Percentiles rank a stretch among this genome's conserved stretches.
Evolutionary conservation across 352 stramenopile species (phyloP).

Genomic region (Pseudoperonospora humuli): DNA sequence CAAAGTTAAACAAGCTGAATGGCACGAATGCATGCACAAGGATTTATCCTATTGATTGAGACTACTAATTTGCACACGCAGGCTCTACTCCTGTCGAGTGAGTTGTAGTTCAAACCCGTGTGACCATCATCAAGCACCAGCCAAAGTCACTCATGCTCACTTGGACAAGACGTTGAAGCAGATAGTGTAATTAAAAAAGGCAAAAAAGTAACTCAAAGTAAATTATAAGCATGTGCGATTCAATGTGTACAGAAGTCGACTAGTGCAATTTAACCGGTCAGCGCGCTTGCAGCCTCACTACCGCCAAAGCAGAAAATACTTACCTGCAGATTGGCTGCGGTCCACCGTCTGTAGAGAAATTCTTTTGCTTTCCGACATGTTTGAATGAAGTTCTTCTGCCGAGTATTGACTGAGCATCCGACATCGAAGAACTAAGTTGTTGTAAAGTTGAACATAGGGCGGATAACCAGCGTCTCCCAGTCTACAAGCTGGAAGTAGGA

Average conservation of each 20-base stretch:
- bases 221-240: conserved; percentile 22
- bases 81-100: too few relatives aligned
- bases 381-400: conserved; percentile 9
- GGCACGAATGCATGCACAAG: too few relatives aligned
- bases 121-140: too few relatives aligned
- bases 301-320: conserved; percentile 10
- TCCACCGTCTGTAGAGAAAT: conserved; percentile 2
- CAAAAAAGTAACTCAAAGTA: conserved; percentile 6
- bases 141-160: too few relatives aligned
- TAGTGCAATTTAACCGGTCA: conserved; percentile 1
- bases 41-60: too few relatives aligned
- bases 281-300: conserved; percentile 9
- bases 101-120: too few relatives aligned
- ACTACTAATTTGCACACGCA: too few relatives aligned
- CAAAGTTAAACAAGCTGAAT: too few relatives aligned
- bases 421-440: conserved; percentile 13
- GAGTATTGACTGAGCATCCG: conserved; percentile 6
- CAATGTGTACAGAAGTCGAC: conserved; percentile 11
- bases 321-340: conserved; percentile 10
- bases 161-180: neutral
- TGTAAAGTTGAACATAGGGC: conserved; percentile 69
- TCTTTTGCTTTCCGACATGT: conserved; percentile 11
- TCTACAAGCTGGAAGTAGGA: conserved; percentile 81
- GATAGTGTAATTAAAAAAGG: neutral
- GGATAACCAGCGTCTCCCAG: conserved; percentile 79